Conservation (phyloP, 2,329 filamentous ascomycete genomes). For the Neocucurbitaria cava region DNA sequence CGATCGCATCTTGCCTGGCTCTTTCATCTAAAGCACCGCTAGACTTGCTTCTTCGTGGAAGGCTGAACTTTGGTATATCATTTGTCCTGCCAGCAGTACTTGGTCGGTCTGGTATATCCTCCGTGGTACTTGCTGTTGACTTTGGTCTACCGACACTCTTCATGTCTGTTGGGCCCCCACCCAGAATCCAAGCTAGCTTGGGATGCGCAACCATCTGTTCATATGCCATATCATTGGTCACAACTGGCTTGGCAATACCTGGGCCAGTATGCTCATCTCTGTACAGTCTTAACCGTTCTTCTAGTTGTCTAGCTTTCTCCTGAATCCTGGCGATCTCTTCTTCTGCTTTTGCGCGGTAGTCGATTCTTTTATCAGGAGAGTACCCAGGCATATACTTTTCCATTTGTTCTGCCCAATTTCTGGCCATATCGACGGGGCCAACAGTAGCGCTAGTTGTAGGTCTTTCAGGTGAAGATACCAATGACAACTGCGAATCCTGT, state of each 20-base stretch:
- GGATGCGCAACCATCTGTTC: slow-evolving; percentile 28
- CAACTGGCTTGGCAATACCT: slow-evolving; percentile 2
- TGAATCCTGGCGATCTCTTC: slow-evolving; percentile 27
- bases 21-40: slow-evolving; percentile 20
- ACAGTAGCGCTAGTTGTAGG: slow-evolving; percentile 22
- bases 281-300: slow-evolving; percentile 14
- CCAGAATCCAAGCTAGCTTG: slow-evolving; percentile 33
- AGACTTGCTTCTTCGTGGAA: slow-evolving; percentile 20
- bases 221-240: slow-evolving; percentile 30
- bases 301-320: slow-evolving; percentile 23
- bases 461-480: slow-evolving; percentile 14
- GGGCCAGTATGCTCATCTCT: slow-evolving; percentile 11
- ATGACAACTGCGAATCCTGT: slow-evolving; percentile 1
- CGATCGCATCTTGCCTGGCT: slow-evolving; percentile 5
- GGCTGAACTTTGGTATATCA: neutral
- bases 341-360: slow-evolving; percentile 25
- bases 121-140: slow-evolving; percentile 9
- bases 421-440: slow-evolving; percentile 18
- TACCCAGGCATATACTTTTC: slow-evolving; percentile 19
- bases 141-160: slow-evolving; percentile 20
- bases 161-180: slow-evolving; percentile 15
- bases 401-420: slow-evolving; percentile 24
- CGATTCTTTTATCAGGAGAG: slow-evolving; percentile 10
- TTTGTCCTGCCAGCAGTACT: slow-evolving; percentile 11
- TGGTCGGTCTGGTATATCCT: slow-evolving; percentile 15